Conservation (phyloP, 495 filamentous ascomycete genomes). For the Rhizodiscina lignyota region DNA sequence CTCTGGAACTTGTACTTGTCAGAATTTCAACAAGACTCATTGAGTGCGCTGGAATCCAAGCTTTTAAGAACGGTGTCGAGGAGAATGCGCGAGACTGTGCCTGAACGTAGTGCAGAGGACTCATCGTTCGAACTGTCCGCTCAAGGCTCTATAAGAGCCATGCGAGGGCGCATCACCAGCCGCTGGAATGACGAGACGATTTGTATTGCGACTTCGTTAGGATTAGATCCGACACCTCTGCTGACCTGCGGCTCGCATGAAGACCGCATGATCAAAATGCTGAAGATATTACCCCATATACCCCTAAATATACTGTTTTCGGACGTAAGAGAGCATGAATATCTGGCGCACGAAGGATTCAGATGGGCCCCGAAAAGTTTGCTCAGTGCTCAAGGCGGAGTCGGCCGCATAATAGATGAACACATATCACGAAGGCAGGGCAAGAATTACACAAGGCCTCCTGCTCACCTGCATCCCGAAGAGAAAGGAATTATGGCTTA, state of each 20-base stretch:
- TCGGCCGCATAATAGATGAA: background rate
- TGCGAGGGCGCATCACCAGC: conserved; percentile 1
- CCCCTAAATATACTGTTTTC: conserved; percentile 2
- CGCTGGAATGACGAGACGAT: conserved; percentile 1
- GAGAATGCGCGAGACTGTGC: background rate
- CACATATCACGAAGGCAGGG: background rate
- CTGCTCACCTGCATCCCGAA: conserved; percentile 1
- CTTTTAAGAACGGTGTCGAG: background rate
- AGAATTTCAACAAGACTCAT: background rate
- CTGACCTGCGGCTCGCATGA: background rate
- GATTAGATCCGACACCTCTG: background rate
- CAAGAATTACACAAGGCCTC: background rate
- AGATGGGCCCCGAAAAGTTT: conserved; percentile 4
- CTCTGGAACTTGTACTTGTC: background rate
- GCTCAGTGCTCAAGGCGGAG: background rate
- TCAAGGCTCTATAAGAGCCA: background rate
- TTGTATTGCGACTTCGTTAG: conserved; percentile 2
- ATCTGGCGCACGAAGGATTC: background rate
- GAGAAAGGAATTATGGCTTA: conserved; percentile 1
- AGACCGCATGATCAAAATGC: background rate
- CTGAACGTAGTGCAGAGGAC: background rate
- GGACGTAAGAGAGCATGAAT: background rate
- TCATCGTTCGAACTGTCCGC: background rate
- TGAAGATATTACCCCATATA: conserved; percentile 1
- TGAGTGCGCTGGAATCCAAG: background rate